Base-by-base conservation (phyloP, 768 basidiomycete genomes). In the Auricularia heimuer region DNA sequence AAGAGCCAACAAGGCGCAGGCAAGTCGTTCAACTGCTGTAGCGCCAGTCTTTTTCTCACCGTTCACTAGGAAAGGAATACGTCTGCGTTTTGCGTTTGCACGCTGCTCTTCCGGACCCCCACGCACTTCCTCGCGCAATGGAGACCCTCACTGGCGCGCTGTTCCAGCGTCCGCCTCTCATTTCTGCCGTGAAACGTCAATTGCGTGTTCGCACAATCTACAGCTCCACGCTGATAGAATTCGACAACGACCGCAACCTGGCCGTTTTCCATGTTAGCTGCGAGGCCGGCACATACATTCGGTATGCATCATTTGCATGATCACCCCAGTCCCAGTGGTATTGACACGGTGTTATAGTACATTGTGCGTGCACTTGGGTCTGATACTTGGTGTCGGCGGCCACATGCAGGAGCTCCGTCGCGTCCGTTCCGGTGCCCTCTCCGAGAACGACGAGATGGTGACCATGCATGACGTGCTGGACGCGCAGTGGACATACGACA, bases 401-500 rank as follows among this genome's bases (percentile, higher is more conserved):
- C 97, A 99, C 76, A 99, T 99, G 97, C 96, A 99, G 78, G 97
- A 99, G 75, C 82, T 99, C 65, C 83, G 97, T 70, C 81, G 97
- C 70, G 96, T 98, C 14, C 81, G 97, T 68, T 92, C 89, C 73
- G 97, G 97, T 71, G 96, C 95, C 61, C 88, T 98, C 85, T 92
- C 90, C 61, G 97, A 99, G 79, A 94, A 92, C 73, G 96, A 98
- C 73, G 94, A 94, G 70, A 94, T 98, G 71, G 97, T 98, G 66
- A 95, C 96, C 24, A 99, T 99, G 97, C 97, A 99, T 77, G 97
- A 99, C 74, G 96, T 99, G 35, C 78, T 99, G 77, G 97, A 99
- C 75, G 97, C 97, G 12, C 97, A 98, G 71, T 99, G 96, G 95
- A 76, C 89, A 73, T 98, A 96, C 74, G 97, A 99, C 75, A 98